Evolutionary conservation across 2,329 filamentous ascomycete genomes (phyloP).

Genomic region (Thelonectria olida): DNA sequence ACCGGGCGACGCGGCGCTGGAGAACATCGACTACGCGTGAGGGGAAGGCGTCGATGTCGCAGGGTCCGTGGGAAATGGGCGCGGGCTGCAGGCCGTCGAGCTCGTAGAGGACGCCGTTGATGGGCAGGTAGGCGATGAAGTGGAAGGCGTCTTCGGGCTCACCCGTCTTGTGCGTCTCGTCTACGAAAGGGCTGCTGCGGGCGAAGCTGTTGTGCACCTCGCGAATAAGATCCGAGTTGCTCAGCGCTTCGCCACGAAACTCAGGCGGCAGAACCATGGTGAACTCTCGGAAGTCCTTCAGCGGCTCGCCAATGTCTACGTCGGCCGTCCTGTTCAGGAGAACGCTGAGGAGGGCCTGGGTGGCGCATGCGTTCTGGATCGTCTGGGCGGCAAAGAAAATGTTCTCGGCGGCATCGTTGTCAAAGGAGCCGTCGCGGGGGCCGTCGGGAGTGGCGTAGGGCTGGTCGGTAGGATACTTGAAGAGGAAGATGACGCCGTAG

Average conservation of each 20-base stretch:
- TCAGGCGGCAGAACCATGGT: slow-evolving; percentile 84
- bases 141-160: slow-evolving; percentile 92
- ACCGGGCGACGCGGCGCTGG: slow-evolving; percentile 82
- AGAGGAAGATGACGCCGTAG: slow-evolving; percentile 98
- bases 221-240: slow-evolving; percentile 74
- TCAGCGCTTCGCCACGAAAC: slow-evolving; percentile 68
- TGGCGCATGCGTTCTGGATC: slow-evolving; percentile 98
- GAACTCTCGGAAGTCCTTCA: slow-evolving; percentile 87
- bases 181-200: slow-evolving; percentile 86
- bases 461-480: slow-evolving; percentile 87
- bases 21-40: slow-evolving; percentile 86
- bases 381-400: slow-evolving; percentile 97
- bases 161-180: slow-evolving; percentile 78
- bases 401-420: slow-evolving; percentile 75
- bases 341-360: slow-evolving; percentile 91
- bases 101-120: slow-evolving; percentile 87
- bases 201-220: slow-evolving; percentile 92
- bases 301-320: slow-evolving; percentile 76
- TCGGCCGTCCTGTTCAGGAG: slow-evolving; percentile 82
- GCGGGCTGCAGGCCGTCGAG: slow-evolving; percentile 93
- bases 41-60: slow-evolving; percentile 76
- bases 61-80: slow-evolving; percentile 87
- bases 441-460: slow-evolving; percentile 67
- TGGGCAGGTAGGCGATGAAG: slow-evolving; percentile 92
- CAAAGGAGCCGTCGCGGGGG: slow-evolving; percentile 84